Evolutionary conservation across 2,329 filamentous ascomycete genomes (phyloP).

Genomic region (Sclerotinia spermophila): DNA sequence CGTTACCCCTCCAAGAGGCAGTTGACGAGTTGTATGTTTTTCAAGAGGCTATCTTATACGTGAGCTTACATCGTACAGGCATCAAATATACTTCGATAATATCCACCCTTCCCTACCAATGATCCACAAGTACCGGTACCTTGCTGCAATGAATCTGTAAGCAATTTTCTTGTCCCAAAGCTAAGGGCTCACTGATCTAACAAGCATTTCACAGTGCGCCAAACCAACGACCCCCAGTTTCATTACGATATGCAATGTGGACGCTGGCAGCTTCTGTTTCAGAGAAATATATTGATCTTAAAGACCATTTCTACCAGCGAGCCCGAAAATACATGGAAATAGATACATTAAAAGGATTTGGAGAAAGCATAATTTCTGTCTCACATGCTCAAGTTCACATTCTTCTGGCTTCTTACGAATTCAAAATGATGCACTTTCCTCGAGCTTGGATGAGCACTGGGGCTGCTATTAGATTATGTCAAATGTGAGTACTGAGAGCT

Average conservation of each 20-base stretch:
- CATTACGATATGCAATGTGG: conserved; percentile 93
- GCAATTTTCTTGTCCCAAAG: conserved; percentile 28
- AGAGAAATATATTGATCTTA: conserved; percentile 75
- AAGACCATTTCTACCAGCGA: conserved; percentile 85
- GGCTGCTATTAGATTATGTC: conserved; percentile 70
- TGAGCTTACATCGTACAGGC: conserved; percentile 45
- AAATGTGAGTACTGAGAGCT: conserved; percentile 62
- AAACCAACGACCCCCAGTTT: conserved; percentile 78
- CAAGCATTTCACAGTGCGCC: conserved; percentile 53
- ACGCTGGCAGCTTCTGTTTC: conserved; percentile 81
- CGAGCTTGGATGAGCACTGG: conserved; percentile 92
- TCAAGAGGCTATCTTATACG: conserved; percentile 14
- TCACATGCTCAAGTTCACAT: conserved; percentile 83
- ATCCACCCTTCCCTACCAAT: conserved; percentile 82
- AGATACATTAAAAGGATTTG: conserved; percentile 89
- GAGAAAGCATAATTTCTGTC: conserved; percentile 81
- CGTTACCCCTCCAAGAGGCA: conserved; percentile 61
- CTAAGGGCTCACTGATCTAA: not conserved
- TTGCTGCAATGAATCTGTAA: conserved; percentile 80
- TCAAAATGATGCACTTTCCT: conserved; percentile 97
- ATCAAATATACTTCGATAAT: conserved; percentile 87
- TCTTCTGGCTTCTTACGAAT: conserved; percentile 80
- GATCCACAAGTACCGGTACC: conserved; percentile 83
- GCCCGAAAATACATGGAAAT: conserved; percentile 85
- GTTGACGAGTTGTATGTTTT: conserved; percentile 74